Conservation (phyloP, 164 flowering plant genomes). For the Saururus chinensis region DNA sequence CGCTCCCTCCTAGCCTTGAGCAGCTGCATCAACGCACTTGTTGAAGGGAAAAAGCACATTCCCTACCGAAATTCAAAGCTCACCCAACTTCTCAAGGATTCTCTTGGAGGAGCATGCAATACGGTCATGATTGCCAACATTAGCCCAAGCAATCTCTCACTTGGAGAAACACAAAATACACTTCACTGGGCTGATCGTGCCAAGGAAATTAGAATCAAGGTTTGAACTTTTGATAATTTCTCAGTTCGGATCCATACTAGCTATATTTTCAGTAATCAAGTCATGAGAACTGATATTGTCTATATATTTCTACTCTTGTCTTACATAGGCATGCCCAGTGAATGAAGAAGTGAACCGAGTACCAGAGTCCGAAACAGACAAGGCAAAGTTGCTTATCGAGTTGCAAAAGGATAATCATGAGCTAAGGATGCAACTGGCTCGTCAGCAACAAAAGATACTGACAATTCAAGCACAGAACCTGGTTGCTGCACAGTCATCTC, state of each 20-base stretch:
- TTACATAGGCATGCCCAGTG: slow-evolving; percentile 35
- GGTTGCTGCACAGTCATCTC: slow-evolving; percentile 49
- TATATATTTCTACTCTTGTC: background rate
- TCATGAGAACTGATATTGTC: no score
- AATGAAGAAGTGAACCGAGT: slow-evolving; percentile 38
- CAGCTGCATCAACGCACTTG: slow-evolving; percentile 94
- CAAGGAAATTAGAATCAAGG: slow-evolving; percentile 86
- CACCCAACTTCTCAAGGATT: slow-evolving; percentile 93
- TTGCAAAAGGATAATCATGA: slow-evolving; percentile 82
- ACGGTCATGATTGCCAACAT: slow-evolving; percentile 96
- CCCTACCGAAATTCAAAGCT: slow-evolving; percentile 89
- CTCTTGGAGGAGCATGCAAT: slow-evolving; percentile 82
- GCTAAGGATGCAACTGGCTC: slow-evolving; percentile 55
- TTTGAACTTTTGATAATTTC: slow-evolving; percentile 5
- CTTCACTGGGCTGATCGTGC: slow-evolving; percentile 98
- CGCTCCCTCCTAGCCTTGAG: slow-evolving; percentile 89
- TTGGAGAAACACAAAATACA: slow-evolving; percentile 91
- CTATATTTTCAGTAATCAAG: no score
- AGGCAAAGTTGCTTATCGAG: slow-evolving; percentile 65
- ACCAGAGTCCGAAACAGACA: slow-evolving; percentile 55
- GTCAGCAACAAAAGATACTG: slow-evolving; percentile 61
- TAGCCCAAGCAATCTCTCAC: slow-evolving; percentile 79
- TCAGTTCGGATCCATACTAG: background rate
- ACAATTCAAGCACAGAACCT: slow-evolving; percentile 54
- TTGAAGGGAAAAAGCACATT: slow-evolving; percentile 92